Evolutionary conservation across 805 yeast genomes (phyloP).

Genomic region (Candida adriatica): DNA sequence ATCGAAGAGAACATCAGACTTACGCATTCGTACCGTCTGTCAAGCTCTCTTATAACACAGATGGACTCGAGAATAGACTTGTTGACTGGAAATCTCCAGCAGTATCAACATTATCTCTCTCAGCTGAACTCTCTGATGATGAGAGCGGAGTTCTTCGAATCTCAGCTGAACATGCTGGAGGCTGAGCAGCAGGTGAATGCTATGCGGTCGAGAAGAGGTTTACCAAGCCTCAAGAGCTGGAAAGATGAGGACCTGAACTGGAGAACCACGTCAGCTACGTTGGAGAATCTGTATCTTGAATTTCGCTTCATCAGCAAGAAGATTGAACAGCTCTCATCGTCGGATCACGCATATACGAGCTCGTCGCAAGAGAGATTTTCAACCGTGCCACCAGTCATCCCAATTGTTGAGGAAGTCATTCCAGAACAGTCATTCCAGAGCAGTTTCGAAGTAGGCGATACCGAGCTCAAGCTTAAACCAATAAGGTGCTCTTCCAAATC

Average conservation of each 20-base stretch:
- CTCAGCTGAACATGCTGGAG: constrained; percentile 23
- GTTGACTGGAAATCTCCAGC: constrained; percentile 17
- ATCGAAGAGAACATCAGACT: constrained; percentile 20
- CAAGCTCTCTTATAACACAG: constrained; percentile 12
- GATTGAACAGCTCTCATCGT: constrained; percentile 9
- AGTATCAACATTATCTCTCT: constrained; percentile 24
- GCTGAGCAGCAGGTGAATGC: constrained; percentile 14
- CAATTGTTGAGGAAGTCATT: too few relatives aligned
- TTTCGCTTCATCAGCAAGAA: constrained; percentile 27
- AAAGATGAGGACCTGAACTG: constrained; percentile 33
- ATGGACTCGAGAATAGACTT: constrained; percentile 19
- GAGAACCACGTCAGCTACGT: constrained; percentile 39
- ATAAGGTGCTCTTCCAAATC: constrained; percentile 13
- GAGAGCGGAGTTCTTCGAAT: constrained; percentile 26
- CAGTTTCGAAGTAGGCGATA: too few relatives aligned
- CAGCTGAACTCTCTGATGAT: constrained; percentile 23
- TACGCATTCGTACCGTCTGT: constrained; percentile 16
- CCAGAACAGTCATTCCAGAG: too few relatives aligned
- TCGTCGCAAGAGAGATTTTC: too few relatives aligned
- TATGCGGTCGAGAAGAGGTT: constrained; percentile 10
- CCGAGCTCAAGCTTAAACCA: constrained; percentile 11
- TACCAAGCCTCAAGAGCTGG: constrained; percentile 15
- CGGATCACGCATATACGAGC: too few relatives aligned
- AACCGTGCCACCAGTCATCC: too few relatives aligned
- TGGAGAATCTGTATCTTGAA: constrained; percentile 37